Base-by-base conservation (phyloP, 2,329 filamentous ascomycete species). In the Cercospora sojina region DNA sequence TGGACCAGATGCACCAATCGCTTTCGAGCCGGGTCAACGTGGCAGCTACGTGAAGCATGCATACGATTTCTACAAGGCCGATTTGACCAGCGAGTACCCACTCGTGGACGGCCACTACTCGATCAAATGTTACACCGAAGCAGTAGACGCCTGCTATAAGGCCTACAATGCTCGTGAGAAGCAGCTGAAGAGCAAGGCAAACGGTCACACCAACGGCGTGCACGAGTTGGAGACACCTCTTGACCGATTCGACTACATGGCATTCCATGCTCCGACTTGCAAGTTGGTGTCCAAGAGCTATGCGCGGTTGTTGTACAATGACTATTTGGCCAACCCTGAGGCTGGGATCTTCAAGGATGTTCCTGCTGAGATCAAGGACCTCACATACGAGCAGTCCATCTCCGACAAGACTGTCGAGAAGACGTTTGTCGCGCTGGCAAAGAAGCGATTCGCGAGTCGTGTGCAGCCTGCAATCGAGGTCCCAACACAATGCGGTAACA, bases 41-140 rank as follows among this genome's bases (percentile, higher is more conserved):
- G 83, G 83, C 68, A 80, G 78, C 72, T 84, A 83, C 77, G 80
- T 85, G 73, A 81, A 76, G 69, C 83, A 84, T 74, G 80, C 79
- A 32, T 85, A 84, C 77, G 83, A 85, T 72, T 85, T 85, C 77
- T 85, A 85, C 80, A 85, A 85, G 81, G 80, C 83, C 63, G 83
- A 85, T 70, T 71, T 84, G 66, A 83, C 82, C 67, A 83, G 81
- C 79, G 83, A 85, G 73, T 85, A 84, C 74, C 83, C 83, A 31
- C 76, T 83, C 65, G 83, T 85, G 16, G 82, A 85, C 70, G 83
- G 83, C 55, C 83, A 84, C 38, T 84, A 80, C 78, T 84, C 82
- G 59, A 79, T 84, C 71, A 78, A 80, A 73, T 85, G 83, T 80
- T 85, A 85, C 78, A 82, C 78, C 58, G 81, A 84, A 75, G 82